Percentiles rank a stretch among this genome's conserved stretches.
Conservation (phyloP, 352 stramenopile species). For the Globisporangium polare region DNA sequence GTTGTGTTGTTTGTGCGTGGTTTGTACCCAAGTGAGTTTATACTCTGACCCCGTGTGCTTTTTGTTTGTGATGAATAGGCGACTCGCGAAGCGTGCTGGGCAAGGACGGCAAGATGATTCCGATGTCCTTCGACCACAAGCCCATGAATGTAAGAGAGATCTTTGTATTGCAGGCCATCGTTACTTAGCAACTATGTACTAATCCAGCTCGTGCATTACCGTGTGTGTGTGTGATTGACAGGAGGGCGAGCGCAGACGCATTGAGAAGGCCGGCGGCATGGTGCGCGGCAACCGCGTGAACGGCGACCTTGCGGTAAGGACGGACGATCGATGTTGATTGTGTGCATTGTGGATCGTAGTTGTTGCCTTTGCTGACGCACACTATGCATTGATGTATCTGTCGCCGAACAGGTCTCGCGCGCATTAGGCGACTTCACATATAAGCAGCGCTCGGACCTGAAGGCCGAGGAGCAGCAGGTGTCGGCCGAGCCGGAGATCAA, state of each 20-base stretch:
- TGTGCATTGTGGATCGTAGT: neutral
- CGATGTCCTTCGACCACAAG: slow-evolving; percentile 91
- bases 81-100: slow-evolving; percentile 77
- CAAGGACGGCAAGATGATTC: slow-evolving; percentile 44
- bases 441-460: slow-evolving; percentile 59
- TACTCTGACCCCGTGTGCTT: neutral
- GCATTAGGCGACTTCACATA: slow-evolving; percentile 79
- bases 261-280: slow-evolving; percentile 65
- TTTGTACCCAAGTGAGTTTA: neutral
- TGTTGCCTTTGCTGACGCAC: neutral
- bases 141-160: slow-evolving; percentile 68
- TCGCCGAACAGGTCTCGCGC: slow-evolving; percentile 56
- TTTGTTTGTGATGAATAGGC: slow-evolving; percentile 19
- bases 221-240: slow-evolving; percentile 11
- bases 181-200: slow-evolving; percentile 4
- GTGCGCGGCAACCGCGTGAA: slow-evolving; percentile 81
- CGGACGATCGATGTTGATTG: neutral
- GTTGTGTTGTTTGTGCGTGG: too few species aligned
- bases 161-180: slow-evolving; percentile 26
- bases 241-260: slow-evolving; percentile 61
- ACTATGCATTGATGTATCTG: slow-evolving; percentile 10
- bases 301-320: slow-evolving; percentile 64
- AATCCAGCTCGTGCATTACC: neutral
- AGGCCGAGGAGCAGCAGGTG: slow-evolving; percentile 66
- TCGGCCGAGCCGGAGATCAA: slow-evolving; percentile 88